A percentile compares a stretch with the other conserved stretches of the same genome.
Conservation (phyloP, 371 early-diverging fungal species). For the Zancudomyces culisetae region DNA sequence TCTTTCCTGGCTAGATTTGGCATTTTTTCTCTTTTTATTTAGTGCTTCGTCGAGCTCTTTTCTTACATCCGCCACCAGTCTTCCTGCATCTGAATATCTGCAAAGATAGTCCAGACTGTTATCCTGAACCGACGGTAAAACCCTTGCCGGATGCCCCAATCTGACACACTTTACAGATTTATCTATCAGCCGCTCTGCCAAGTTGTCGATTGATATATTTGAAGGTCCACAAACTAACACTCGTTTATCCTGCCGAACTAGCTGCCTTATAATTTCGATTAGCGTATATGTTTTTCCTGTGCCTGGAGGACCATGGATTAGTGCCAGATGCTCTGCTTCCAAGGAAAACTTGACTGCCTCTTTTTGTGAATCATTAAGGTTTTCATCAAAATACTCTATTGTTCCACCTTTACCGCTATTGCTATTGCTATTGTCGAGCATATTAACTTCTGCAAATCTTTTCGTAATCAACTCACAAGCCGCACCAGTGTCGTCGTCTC, state of each 20-base stretch:
- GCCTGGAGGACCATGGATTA: slow-evolving; percentile 81
- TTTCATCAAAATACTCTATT: slow-evolving; percentile 41
- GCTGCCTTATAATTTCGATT: slow-evolving; percentile 67
- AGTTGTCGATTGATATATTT: slow-evolving; percentile 80
- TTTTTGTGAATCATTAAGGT: slow-evolving; percentile 55
- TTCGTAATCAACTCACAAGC: neutral
- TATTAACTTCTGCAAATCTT: neutral
- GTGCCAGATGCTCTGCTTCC: slow-evolving; percentile 39
- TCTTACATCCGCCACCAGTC: slow-evolving; percentile 55
- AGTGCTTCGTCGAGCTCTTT: slow-evolving; percentile 56
- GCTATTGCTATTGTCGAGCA: neutral
- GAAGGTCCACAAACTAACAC: slow-evolving; percentile 88
- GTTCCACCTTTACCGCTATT: too few relatives aligned
- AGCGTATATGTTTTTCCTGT: slow-evolving; percentile 88
- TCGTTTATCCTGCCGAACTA: slow-evolving; percentile 37
- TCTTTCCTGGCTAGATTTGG: slow-evolving; percentile 43
- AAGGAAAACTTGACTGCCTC: slow-evolving; percentile 52
- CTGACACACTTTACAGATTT: slow-evolving; percentile 33
- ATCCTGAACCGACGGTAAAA: slow-evolving; percentile 45
- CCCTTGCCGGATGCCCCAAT: slow-evolving; percentile 71
- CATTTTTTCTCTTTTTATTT: slow-evolving; percentile 33
- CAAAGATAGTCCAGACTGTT: slow-evolving; percentile 51
- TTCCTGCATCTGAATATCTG: slow-evolving; percentile 51
- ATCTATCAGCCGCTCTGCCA: slow-evolving; percentile 47
- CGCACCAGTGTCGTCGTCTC: neutral